Conservation (phyloP, 2,329 filamentous ascomycete species). For the Stagonosporopsis chrysanthemi region DNA sequence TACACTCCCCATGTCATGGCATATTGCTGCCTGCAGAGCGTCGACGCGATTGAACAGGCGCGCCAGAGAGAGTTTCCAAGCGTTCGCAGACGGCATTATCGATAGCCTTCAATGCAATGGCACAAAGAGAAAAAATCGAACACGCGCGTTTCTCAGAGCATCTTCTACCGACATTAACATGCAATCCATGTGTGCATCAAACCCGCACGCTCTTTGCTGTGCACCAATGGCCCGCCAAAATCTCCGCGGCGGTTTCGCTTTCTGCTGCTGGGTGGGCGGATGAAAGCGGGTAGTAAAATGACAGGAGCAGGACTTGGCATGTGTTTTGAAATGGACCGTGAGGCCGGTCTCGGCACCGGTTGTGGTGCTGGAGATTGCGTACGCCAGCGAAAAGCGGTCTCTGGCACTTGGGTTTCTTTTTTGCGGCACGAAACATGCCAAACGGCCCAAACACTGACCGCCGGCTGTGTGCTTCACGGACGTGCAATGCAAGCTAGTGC, state of each 20-base stretch:
- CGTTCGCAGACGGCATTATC: conserved; percentile 16
- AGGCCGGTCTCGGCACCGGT: conserved; percentile 28
- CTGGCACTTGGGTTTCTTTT: conserved; percentile 15
- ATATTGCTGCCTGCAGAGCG: conserved; percentile 27
- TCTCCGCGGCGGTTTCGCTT: conserved; percentile 42
- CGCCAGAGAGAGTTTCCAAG: conserved; percentile 29
- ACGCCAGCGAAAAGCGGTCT: conserved; percentile 18
- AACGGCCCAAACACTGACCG: conserved; percentile 42
- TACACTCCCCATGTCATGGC: conserved; percentile 22
- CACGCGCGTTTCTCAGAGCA: conserved; percentile 26
- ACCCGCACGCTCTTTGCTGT: conserved; percentile 34
- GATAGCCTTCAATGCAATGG: conserved; percentile 26
- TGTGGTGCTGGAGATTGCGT: conserved; percentile 40
- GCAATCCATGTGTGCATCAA: conserved; percentile 48
- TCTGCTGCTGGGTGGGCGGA: conserved; percentile 12
- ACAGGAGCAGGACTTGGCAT: conserved; percentile 39
- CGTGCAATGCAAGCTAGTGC: conserved; percentile 14
- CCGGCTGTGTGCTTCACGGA: conserved; percentile 45
- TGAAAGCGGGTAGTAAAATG: conserved; percentile 22
- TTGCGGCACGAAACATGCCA: conserved; percentile 41
- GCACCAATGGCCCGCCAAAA: conserved; percentile 40
- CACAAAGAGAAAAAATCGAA: conserved; percentile 12
- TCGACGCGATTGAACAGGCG: conserved; percentile 23
- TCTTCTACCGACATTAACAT: conserved; percentile 37
- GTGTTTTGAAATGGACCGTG: conserved; percentile 41